Base-by-base conservation (phyloP, 139 green algal species). In the Chlorella sp. region DNA sequence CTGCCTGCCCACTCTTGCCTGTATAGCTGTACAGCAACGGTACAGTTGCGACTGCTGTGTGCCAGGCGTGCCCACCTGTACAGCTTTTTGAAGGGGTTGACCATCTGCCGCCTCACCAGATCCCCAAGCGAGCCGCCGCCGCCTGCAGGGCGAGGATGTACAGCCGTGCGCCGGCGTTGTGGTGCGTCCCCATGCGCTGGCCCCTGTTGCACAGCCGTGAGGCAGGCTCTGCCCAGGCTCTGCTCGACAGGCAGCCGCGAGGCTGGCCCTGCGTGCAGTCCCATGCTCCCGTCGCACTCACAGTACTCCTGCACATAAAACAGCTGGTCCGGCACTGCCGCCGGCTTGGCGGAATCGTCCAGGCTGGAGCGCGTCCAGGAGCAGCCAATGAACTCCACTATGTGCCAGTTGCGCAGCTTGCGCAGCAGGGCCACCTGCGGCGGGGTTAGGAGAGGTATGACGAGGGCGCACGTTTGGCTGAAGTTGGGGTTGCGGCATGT, bases 271-370 rank as follows among this genome's bases (percentile, higher is more conserved):
- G 65, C 65, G 28, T 32, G n/a, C n/a, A 30, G n/a, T n/a, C n/a
- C n/a, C 20, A 36, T 36, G 40, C 38, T 34, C 16, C 38, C 24
- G 0, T 11, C 4, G 34, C 19, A 54, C 70, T 76, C 70, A 76
- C 70, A 76, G 70, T 51, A 76, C 65, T 97, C 94, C 85, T 94
- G 90, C 36, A 94, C 88, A 51, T 93, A 80, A 68, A 89, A 94
- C 67, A 95, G 87, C 36, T 84, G 87, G 24, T 75, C 30, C 0
- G 87, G 85, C 79, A 92, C 84, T 32, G 32, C 32, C 32, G 28
- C 38, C 20, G 38, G 38, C 22, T 85, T 58, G 17, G 78, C 65
- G 56, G 43, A 86, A 24, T 76, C 68, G 43, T 73, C 46, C 38
- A 69, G 36, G 54, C 46, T 64, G 51, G 56, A 74, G 8, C 58